phyloP scores from a whole-genome alignment of 192 early-diverging fungal species.

The Entomortierella lignicola region DNA sequence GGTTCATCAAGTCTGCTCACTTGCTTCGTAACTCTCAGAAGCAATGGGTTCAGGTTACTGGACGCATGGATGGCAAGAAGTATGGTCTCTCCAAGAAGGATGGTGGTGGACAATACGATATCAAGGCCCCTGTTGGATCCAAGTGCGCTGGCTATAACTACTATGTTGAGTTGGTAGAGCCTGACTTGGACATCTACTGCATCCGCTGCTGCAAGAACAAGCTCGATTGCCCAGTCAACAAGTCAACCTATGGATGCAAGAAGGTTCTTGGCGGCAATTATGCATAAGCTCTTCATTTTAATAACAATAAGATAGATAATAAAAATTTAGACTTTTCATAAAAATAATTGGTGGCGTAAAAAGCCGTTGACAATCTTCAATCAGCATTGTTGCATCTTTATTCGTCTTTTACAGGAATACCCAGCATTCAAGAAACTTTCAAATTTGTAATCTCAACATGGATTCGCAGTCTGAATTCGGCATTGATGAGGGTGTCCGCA shows the following conservation, averaged over 20 bases:
- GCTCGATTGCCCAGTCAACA: conserved; percentile 46
- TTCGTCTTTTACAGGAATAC: too few relatives aligned
- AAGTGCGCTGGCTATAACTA: conserved; percentile 59
- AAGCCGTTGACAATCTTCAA: not conserved
- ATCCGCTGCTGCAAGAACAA: conserved; percentile 58
- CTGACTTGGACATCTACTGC: conserved; percentile 59
- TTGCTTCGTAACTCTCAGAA: conserved; percentile 23
- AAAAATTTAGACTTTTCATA: not conserved
- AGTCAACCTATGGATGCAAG: conserved; percentile 45
- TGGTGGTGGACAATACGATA: conserved; percentile 65
- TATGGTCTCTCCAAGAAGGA: conserved; percentile 54
- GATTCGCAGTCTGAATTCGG: not conserved
- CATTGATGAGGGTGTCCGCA: conserved; percentile 5
- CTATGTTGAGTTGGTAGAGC: conserved; percentile 68
- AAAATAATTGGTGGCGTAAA: conserved; percentile 8
- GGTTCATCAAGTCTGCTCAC: conserved; percentile 61
- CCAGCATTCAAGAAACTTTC: too few relatives aligned
- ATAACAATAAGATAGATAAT: not conserved
- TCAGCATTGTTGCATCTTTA: not conserved
- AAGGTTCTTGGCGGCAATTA: conserved; percentile 44
- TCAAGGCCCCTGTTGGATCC: conserved; percentile 57
- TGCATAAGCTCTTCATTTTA: conserved; percentile 4
- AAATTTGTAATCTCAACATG: not conserved
- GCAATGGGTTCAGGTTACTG: conserved; percentile 64
- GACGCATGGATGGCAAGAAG: conserved; percentile 55